phyloP scores from a whole-genome alignment of 345 rosid genomes.

The Eutrema japonicum region DNA sequence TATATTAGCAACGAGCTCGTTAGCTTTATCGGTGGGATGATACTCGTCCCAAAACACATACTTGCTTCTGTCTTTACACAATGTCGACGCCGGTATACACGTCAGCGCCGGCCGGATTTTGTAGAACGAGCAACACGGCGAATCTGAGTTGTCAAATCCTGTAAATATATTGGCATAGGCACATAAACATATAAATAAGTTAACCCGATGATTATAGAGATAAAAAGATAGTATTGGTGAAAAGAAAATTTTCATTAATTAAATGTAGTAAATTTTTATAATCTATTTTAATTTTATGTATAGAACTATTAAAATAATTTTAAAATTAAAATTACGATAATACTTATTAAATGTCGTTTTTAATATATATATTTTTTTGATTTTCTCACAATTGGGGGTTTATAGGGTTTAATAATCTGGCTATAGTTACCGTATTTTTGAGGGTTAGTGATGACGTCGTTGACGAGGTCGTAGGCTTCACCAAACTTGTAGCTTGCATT shows the following conservation, averaged over 20 bases:
- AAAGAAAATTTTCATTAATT: neutral
- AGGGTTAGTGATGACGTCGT: conserved; percentile 71
- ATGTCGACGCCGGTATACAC: conserved; percentile 77
- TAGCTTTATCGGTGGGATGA: conserved; percentile 86
- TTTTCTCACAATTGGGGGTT: too few species aligned
- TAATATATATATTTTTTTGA: neutral
- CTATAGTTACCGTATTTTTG: conserved; percentile 57
- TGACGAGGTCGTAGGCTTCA: conserved; percentile 84
- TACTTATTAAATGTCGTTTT: neutral
- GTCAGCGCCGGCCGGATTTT: conserved; percentile 85
- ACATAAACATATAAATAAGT: neutral
- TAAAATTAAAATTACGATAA: too few species aligned
- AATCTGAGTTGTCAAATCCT: conserved; percentile 81
- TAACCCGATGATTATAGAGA: neutral
- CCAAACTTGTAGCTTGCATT: conserved; percentile 73
- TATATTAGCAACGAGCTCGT: conserved; percentile 77
- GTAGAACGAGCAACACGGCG: conserved; percentile 92
- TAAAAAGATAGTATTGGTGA: neutral
- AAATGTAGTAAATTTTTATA: too few species aligned
- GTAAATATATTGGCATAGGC: neutral
- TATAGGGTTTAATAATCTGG: neutral
- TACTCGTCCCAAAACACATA: conserved; percentile 98
- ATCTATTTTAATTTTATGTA: too few species aligned
- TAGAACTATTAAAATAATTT: too few species aligned
- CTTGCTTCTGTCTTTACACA: conserved; percentile 86